Conservation (phyloP, 805 yeast genomes). For the Metschnikowia gelsemii region DNA sequence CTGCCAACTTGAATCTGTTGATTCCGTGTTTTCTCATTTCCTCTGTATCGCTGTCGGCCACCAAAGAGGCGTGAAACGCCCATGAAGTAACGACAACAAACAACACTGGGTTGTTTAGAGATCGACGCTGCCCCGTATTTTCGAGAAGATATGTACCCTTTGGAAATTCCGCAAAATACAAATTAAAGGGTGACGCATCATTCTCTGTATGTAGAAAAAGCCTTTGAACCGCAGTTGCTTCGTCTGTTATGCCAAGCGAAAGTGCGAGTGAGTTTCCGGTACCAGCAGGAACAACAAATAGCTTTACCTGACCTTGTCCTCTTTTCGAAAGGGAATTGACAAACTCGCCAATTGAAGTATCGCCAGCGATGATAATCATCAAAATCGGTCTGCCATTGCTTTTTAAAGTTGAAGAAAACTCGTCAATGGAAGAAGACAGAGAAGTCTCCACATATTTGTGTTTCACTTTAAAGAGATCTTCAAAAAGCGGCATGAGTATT, state of each 20-base stretch:
- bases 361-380: conserved; percentile 74
- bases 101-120: conserved; percentile 23
- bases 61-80: conserved; percentile 84
- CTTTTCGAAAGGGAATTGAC: conserved; percentile 46
- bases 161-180: conserved; percentile 48
- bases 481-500: conserved; percentile 50
- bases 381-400: conserved; percentile 26
- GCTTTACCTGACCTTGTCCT: conserved; percentile 15
- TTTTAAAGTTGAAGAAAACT: conserved; percentile 38
- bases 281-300: conserved; percentile 66
- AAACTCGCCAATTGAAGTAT: conserved; percentile 79
- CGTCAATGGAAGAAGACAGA: conserved; percentile 35
- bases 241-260: conserved; percentile 47
- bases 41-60: conserved; percentile 74
- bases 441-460: conserved; percentile 47
- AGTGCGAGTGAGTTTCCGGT: conserved; percentile 82
- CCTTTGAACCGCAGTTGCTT: conserved; percentile 31
- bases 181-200: conserved; percentile 36
- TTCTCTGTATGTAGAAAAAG: conserved; percentile 30
- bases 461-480: conserved; percentile 28
- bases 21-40: conserved; percentile 63
- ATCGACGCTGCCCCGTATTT: conserved; percentile 20
- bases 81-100: conserved; percentile 72
- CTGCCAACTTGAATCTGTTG: conserved; percentile 71
- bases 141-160: conserved; percentile 24